A percentile compares a stretch with the other conserved stretches of the same genome.
Conservation (phyloP, 2,329 filamentous ascomycete species). For the Venturia nashicola region DNA sequence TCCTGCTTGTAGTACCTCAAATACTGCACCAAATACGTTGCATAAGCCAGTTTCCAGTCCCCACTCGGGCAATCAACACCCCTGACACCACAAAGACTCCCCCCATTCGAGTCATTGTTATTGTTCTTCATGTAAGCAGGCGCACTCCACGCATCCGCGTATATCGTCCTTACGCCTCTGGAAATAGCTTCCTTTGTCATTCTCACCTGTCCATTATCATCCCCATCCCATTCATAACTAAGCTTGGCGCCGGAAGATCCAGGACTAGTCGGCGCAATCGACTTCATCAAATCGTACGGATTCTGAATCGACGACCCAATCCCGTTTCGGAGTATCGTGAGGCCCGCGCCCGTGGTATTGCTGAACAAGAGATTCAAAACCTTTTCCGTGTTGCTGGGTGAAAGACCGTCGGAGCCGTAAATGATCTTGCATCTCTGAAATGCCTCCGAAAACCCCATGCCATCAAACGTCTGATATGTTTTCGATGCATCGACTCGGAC, state of each 20-base stretch:
- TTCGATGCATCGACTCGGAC: constrained; percentile 30
- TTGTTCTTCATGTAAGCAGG: constrained; percentile 39
- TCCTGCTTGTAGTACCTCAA: constrained; percentile 33
- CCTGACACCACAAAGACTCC: constrained; percentile 27
- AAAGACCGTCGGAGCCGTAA: constrained; percentile 27
- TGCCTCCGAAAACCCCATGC: constrained; percentile 33
- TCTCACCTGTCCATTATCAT: constrained; percentile 34
- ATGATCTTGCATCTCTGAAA: constrained; percentile 31
- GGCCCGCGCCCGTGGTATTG: constrained; percentile 31
- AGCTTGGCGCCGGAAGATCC: constrained; percentile 29
- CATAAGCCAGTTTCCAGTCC: constrained; percentile 38
- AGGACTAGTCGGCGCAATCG: constrained; percentile 34
- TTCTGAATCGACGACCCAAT: constrained; percentile 32
- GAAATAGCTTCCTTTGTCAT: constrained; percentile 12
- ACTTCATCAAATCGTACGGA: constrained; percentile 27
- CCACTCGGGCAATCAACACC: constrained; percentile 27
- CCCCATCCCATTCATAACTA: constrained; percentile 34
- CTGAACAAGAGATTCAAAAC: constrained; percentile 35
- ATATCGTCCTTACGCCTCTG: constrained; percentile 12
- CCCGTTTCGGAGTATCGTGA: constrained; percentile 34
- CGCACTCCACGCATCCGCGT: constrained; percentile 33
- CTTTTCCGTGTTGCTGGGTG: constrained; percentile 27
- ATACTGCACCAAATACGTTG: constrained; percentile 36
- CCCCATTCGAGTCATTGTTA: constrained; percentile 17
- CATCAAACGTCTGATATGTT: constrained; percentile 34